Percentiles rank a stretch among this genome's conserved stretches.
phyloP scores from a whole-genome alignment of 495 filamentous ascomycete species.

The Talaromyces liani region DNA sequence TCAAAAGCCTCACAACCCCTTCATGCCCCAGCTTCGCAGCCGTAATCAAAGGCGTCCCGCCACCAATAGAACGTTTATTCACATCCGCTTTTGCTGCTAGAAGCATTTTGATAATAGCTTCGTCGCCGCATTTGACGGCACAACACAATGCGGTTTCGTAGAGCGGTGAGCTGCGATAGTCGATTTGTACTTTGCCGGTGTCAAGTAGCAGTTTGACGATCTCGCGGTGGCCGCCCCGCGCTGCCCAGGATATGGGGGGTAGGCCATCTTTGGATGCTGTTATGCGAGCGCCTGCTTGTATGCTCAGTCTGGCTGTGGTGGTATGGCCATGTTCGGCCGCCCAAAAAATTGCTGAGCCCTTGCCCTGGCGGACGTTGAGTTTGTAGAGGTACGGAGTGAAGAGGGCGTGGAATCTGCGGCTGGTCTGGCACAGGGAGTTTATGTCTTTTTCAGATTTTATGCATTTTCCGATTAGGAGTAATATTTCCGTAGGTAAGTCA shows the following conservation, averaged over 20 bases:
- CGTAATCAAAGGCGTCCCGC: not conserved
- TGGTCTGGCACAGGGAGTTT: not conserved
- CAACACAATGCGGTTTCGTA: not conserved
- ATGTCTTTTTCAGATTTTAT: not conserved
- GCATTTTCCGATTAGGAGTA: not conserved
- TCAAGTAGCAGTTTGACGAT: not conserved
- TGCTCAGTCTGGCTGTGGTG: not conserved
- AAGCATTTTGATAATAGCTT: not conserved
- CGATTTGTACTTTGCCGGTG: not conserved
- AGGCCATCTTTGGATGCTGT: not conserved
- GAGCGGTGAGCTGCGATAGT: not conserved
- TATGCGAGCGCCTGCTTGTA: not conserved
- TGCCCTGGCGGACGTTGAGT: not conserved
- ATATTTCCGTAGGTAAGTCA: not conserved
- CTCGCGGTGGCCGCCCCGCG: not conserved
- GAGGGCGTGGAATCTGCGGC: not conserved
- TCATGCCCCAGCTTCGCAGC: not conserved
- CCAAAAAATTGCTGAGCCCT: not conserved
- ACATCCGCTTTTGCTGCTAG: not conserved
- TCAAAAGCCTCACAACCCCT: not conserved
- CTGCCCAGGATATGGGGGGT: not conserved
- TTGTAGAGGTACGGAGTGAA: not conserved
- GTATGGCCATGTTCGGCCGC: not conserved
- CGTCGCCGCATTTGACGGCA: not conserved
- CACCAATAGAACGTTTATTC: not conserved